phyloP scores from a whole-genome alignment of 495 filamentous ascomycete species.

The Tricharina praecox region DNA sequence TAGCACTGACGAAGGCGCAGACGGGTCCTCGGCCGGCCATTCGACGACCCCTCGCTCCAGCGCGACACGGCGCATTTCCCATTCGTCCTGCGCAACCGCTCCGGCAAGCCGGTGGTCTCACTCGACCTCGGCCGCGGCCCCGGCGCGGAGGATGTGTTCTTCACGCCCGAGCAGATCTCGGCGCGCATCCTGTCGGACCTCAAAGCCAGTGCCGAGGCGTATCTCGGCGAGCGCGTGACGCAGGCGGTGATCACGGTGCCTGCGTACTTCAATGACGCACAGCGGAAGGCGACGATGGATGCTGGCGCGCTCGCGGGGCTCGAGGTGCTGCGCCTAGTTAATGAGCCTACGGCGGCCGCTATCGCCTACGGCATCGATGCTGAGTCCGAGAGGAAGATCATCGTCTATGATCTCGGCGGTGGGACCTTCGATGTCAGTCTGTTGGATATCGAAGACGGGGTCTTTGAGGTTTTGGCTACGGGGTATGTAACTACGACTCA shows the following conservation, averaged over 20 bases:
- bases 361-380: slow-evolving; percentile 63
- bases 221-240: slow-evolving; percentile 84
- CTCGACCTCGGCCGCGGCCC: no score
- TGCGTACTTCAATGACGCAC: slow-evolving; percentile 98
- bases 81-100: slow-evolving; percentile 63
- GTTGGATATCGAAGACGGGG: slow-evolving; percentile 85
- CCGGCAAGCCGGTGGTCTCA: slow-evolving; percentile 64
- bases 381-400: slow-evolving; percentile 77
- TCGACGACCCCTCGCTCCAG: slow-evolving; percentile 71
- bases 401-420: slow-evolving; percentile 97
- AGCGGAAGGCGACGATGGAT: slow-evolving; percentile 94
- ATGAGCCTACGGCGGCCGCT: slow-evolving; percentile 77
- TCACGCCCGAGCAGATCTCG: slow-evolving; percentile 74
- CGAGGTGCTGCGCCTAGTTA: slow-evolving; percentile 93
- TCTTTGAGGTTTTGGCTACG: slow-evolving; percentile 94
- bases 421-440: slow-evolving; percentile 99
- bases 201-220: slow-evolving; percentile 90
- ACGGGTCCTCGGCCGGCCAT: slow-evolving; percentile 82
- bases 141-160: slow-evolving; percentile 52
- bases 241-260: slow-evolving; percentile 95
- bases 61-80: slow-evolving; percentile 77
- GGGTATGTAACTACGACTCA: slow-evolving; percentile 22
- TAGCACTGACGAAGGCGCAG: slow-evolving; percentile 29
- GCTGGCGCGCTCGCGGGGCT: slow-evolving; percentile 84
- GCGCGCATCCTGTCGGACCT: slow-evolving; percentile 82